A percentile compares a stretch with the other conserved stretches of the same genome.
These are phyloP conservation scores for Fusarium veterinarium DNA, from an alignment of 2,329 filamentous ascomycete genomes.

Conservation along the genomic window DNA sequence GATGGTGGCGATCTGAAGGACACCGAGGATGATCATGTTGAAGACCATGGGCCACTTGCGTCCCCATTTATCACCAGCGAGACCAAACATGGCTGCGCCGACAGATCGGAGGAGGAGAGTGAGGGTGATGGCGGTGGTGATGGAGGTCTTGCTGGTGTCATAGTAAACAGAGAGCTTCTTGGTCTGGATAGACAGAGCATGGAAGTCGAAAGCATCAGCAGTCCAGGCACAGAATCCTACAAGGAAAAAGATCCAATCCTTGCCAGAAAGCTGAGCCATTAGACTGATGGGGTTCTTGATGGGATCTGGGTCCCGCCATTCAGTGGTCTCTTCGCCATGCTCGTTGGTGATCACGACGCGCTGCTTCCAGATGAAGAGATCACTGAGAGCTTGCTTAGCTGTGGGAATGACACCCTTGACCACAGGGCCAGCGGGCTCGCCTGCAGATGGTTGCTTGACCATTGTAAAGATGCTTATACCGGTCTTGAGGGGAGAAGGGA, in stretches of 20 bases:
- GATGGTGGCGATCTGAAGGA: conserved; percentile 79
- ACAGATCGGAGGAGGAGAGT: conserved; percentile 80
- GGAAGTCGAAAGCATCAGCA: conserved; percentile 86
- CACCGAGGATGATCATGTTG: conserved; percentile 79
- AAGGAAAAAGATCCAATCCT: conserved; percentile 80
- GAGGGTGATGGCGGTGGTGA: conserved; percentile 80
- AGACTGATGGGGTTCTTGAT: conserved; percentile 78
- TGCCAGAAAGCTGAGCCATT: conserved; percentile 70
- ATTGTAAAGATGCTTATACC: background rate
- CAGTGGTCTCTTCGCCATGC: conserved; percentile 71
- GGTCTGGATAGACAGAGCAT: conserved; percentile 82
- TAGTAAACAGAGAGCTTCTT: conserved; percentile 71
- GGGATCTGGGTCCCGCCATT: conserved; percentile 75
- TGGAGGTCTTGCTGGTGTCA: conserved; percentile 67
- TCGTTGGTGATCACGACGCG: conserved; percentile 74
- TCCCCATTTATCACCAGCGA: conserved; percentile 82
- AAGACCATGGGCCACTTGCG: conserved; percentile 86
- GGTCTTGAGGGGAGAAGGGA: background rate
- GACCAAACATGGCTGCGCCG: conserved; percentile 80
- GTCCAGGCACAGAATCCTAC: conserved; percentile 82
- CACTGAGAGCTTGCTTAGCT: conserved; percentile 70
- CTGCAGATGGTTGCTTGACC: conserved; percentile 27
- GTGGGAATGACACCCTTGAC: conserved; percentile 73
- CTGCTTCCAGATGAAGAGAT: conserved; percentile 80
- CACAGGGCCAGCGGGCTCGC: conserved; percentile 72